Evolutionary conservation across 108 stramenopile genomes (phyloP), one percentile per base, ranked within the genome.

Genomic region (Nitzschia inconspicua): DNA sequence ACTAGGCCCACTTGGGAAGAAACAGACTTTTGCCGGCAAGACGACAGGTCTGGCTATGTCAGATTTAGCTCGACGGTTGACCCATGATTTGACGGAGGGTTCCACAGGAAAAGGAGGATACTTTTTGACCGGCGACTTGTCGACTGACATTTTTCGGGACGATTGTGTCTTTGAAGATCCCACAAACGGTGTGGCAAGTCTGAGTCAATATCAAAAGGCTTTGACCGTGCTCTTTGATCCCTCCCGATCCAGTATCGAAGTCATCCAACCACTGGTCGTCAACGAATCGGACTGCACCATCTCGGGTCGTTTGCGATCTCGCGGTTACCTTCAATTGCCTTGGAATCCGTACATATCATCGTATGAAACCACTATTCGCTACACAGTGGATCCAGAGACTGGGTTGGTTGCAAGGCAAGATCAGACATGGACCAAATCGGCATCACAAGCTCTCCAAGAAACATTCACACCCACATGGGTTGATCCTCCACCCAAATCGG

Each of bases 91-190:
- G 29, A 59, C 57, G 14, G 44, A 47, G 7, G 81, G 81, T 1
- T 58, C 62, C 9, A 72, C 59, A 14, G 57, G 47, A 7, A 40
- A 60, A 32, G 81, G 81, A 2, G 74, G 77, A 1, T 82, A 82
- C 66, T 76, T 82, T 54, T 26, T 82, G 14, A 67, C 63, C 25
- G 81, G 77, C 6, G 81, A 82, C 54, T 47, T 82, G 22, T 68
- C 71, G 10, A 23, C 54, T 7, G 63, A 72, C 20, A 60, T 82
- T 19, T 82, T 82, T 65, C 73, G 66, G 37, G 77, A 82, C 48
- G 77, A 82, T 48, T 75, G 77, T 35, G 35, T 58, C 41, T 82
- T 82, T 69, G 29, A 49, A 5, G 81, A 82, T 57, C 81, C 81
- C 24, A 82, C 81, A 47, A 82, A 78, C 47, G 48, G 63, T 6